phyloP scores from a whole-genome alignment of 345 rosid species.

The Sisymbrium altissimum region DNA sequence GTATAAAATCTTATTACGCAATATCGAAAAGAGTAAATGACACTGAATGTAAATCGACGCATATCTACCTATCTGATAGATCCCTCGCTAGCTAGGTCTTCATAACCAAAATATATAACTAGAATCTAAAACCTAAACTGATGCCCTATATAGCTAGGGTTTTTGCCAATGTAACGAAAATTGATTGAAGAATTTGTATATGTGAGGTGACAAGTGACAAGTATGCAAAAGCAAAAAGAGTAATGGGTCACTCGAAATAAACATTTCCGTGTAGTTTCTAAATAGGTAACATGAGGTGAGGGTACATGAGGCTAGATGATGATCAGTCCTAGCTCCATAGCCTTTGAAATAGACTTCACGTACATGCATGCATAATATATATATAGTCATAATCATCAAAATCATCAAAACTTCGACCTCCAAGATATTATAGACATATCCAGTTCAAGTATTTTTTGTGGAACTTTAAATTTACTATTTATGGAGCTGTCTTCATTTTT shows the following conservation, averaged over 20 bases:
- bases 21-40: not conserved
- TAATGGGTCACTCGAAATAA: conserved; percentile 24
- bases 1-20: conserved; percentile 1
- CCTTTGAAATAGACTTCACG: conserved; percentile 25
- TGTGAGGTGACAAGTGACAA: conserved; percentile 29
- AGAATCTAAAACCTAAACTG: conserved; percentile 3
- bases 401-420: not conserved
- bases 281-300: conserved; percentile 34
- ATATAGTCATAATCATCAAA: not conserved
- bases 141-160: conserved; percentile 3
- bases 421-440: conserved; percentile 16
- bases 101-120: not conserved
- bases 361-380: not conserved
- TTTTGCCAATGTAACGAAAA: conserved; percentile 8
- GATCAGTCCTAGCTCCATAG: conserved; percentile 4
- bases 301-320: conserved; percentile 17
- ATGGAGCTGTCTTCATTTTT: not conserved
- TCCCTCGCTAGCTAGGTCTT: conserved; percentile 17
- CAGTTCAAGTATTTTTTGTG: conserved; percentile 9
- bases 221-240: conserved; percentile 25
- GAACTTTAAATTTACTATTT: conserved; percentile 12
- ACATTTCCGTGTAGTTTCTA: conserved; percentile 26
- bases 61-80: conserved; percentile 28
- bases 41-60: not conserved
- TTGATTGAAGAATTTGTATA: conserved; percentile 8